Conservation (phyloP, 1,284 basidiomycete genomes). For the Entoloma clypeatum region DNA sequence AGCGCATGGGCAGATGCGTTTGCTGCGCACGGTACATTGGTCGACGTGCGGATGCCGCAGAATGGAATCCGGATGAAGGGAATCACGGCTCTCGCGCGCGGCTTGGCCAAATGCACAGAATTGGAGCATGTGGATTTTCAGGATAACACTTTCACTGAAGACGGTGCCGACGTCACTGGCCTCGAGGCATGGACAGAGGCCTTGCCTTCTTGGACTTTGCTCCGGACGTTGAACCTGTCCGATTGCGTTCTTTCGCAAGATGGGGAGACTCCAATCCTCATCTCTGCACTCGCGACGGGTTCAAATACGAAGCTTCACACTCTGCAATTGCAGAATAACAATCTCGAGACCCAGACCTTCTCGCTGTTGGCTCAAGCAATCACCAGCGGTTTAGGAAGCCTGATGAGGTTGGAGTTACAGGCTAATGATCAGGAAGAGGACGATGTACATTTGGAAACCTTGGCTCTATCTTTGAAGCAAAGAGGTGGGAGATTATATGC, state of each 20-base stretch:
- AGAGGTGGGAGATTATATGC: conserved; percentile 62
- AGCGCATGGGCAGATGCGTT: conserved; percentile 85
- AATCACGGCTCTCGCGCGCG: conserved; percentile 77
- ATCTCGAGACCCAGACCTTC: conserved; percentile 74
- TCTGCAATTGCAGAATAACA: conserved; percentile 87
- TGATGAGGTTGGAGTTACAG: conserved; percentile 78
- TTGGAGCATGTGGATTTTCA: conserved; percentile 87
- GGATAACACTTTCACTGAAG: conserved; percentile 90
- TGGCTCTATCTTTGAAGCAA: conserved; percentile 62
- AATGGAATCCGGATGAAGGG: conserved; percentile 97
- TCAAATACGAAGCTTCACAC: conserved; percentile 71
- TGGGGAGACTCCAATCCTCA: conserved; percentile 61
- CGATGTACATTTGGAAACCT: conserved; percentile 66
- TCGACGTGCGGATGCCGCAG: conserved; percentile 91
- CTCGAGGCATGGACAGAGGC: conserved; percentile 71
- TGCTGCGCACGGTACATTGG: conserved; percentile 75
- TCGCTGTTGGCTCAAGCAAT: conserved; percentile 67
- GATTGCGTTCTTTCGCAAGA: conserved; percentile 83
- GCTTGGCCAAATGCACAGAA: conserved; percentile 65
- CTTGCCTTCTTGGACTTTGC: conserved; percentile 66
- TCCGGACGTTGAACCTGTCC: conserved; percentile 83
- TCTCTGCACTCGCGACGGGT: conserved; percentile 67
- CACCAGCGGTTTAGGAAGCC: conserved; percentile 48
- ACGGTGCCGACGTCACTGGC: conserved; percentile 46
- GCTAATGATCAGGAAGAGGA: conserved; percentile 86